A percentile compares a stretch with the other conserved stretches of the same genome.
phyloP scores from a whole-genome alignment of 2,329 filamentous ascomycete genomes.

The Pseudophaeomoniella oleicola region DNA sequence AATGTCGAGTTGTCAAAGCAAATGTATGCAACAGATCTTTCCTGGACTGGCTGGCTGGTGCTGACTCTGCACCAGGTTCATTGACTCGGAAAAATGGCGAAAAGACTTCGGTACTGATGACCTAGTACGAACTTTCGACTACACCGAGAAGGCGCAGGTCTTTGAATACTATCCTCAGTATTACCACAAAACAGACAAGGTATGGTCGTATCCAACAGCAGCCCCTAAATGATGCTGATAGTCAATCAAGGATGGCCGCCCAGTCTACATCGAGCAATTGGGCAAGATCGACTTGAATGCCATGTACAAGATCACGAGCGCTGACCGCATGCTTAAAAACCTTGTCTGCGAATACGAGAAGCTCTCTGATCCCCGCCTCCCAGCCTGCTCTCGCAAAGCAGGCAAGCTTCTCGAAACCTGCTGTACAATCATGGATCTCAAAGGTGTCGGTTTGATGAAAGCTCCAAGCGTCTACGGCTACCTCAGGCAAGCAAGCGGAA shows the following conservation, averaged over 20 bases:
- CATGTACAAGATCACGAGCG: constrained; percentile 86
- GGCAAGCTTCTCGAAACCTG: constrained; percentile 88
- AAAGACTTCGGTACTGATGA: constrained; percentile 74
- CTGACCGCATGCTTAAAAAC: constrained; percentile 91
- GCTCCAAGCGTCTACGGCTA: constrained; percentile 77
- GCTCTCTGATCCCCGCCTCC: constrained; percentile 79
- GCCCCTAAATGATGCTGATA: background rate
- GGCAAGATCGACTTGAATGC: constrained; percentile 81
- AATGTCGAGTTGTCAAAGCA: constrained; percentile 68
- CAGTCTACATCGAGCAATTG: constrained; percentile 91
- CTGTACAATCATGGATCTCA: constrained; percentile 96
- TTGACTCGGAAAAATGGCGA: constrained; percentile 83
- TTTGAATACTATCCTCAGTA: constrained; percentile 94
- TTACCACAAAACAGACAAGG: constrained; percentile 69
- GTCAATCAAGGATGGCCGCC: constrained; percentile 63
- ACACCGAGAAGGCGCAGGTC: constrained; percentile 69
- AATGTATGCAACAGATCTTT: constrained; percentile 59
- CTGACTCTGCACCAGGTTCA: constrained; percentile 63
- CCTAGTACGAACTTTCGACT: constrained; percentile 67
- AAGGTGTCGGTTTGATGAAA: constrained; percentile 76
- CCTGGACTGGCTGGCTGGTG: no score
- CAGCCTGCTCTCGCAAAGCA: constrained; percentile 85
- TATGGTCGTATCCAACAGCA: constrained; percentile 14
- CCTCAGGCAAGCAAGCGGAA: constrained; percentile 66
- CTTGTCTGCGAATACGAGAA: constrained; percentile 97